Evolutionary conservation across 306 rosid genomes (phyloP).

Genomic region (Notholithocarpus densiflorus): DNA sequence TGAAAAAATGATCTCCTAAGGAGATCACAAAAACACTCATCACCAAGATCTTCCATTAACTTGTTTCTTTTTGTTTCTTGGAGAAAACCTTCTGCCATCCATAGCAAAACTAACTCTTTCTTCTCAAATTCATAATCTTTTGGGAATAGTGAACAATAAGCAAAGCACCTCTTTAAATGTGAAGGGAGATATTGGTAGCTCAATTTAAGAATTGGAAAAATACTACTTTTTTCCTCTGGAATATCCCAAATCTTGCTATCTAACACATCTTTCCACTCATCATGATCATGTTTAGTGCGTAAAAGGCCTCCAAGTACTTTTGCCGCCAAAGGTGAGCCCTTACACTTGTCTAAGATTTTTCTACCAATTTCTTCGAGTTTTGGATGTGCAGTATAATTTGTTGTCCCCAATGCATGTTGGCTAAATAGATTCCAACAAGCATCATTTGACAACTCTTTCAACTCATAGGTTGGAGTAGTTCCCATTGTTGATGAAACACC

Average conservation of each 20-base stretch:
- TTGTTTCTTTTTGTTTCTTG: fast-evolving
- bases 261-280: background rate
- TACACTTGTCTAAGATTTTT: background rate
- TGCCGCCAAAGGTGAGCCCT: background rate
- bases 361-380: background rate
- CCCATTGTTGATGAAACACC: background rate
- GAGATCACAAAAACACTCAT: background rate
- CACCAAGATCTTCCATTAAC: background rate
- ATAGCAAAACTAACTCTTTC: background rate
- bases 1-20: background rate
- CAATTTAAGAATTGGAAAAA: background rate
- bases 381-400: background rate
- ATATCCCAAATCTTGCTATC: background rate
- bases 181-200: background rate
- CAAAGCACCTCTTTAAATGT: background rate
- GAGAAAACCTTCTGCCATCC: background rate
- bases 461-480: background rate
- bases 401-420: background rate
- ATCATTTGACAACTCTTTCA: background rate
- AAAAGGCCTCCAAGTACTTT: background rate
- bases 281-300: background rate
- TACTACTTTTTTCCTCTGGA: background rate
- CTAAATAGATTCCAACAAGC: background rate
- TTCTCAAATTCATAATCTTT: background rate
- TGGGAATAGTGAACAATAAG: background rate